Evolutionary conservation across 192 early-diverging fungal genomes (phyloP).

Genomic region (Backusella psychrophila): DNA sequence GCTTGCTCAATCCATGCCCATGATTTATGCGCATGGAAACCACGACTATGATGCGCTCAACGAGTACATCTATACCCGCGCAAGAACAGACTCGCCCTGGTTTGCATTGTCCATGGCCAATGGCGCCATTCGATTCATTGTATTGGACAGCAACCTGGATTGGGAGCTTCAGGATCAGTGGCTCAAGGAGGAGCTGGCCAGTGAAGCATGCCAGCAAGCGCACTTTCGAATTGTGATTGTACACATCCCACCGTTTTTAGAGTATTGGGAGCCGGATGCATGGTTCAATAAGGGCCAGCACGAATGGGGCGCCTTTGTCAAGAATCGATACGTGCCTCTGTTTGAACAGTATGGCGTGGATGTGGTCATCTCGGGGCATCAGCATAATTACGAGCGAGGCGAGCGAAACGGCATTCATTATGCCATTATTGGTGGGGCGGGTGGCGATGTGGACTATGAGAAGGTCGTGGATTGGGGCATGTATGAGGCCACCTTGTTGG

Average conservation of each 20-base stretch:
- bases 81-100: constrained; percentile 46
- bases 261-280: constrained; percentile 70
- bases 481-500: constrained; percentile 50
- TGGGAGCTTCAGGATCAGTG: constrained; percentile 58
- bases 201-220: constrained; percentile 48
- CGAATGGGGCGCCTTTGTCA: constrained; percentile 69
- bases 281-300: constrained; percentile 67
- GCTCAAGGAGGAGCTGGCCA: constrained; percentile 57
- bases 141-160: constrained; percentile 68
- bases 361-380: constrained; percentile 74
- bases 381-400: constrained; percentile 75
- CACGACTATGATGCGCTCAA: constrained; percentile 65
- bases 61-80: constrained; percentile 48
- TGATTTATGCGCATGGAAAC: constrained; percentile 75
- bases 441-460: constrained; percentile 60
- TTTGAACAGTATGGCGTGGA: constrained; percentile 68
- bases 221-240: constrained; percentile 65
- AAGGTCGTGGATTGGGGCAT: constrained; percentile 62
- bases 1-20: constrained; percentile 54
- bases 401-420: constrained; percentile 55
- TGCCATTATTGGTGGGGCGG: constrained; percentile 73
- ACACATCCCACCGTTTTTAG: constrained; percentile 73
- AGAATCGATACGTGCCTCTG: constrained; percentile 60
- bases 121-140: constrained; percentile 54
- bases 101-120: constrained; percentile 56